Evolutionary conservation across 768 basidiomycete genomes (phyloP), one percentile per base, ranked within the genome.

Genomic region (Leccinellum rugosiceps): DNA sequence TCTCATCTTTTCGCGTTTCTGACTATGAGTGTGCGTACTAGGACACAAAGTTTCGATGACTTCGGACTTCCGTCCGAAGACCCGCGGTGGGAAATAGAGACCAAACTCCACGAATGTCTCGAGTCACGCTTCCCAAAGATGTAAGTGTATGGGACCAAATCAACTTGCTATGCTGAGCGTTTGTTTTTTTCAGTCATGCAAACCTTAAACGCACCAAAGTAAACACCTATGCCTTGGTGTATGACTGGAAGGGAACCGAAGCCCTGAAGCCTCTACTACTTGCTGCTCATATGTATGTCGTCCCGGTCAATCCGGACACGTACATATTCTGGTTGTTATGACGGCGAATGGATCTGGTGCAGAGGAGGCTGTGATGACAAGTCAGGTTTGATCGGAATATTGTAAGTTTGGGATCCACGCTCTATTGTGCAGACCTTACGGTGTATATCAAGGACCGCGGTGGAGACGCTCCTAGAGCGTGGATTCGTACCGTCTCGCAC

Each of bases 221-320:
- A 56, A 85, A 85, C 62, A 85, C 80, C 0, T 85, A 81, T 49
- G 85, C 81, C 0, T 73, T 87, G n/a, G 71, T 87, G 2, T 85
- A 82, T 64, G 77, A 78, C 21, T 87, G 84, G 84, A 71, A 78
- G 48, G 86, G 85, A 14, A 75, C 76, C 19, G 74, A 82, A 49
- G 53, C 72, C 11, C 68, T 82, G 48, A 85, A 86, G 65, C 87
- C 85, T 0, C 58, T 86, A 2, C 72, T 87, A 11, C 70, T 83
- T 25, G 68, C 77, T 14, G 81, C 78, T 14, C 82, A 84, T 62
- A 58, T 60, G 56, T 83, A 83, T 43, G 80, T 82, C 14, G 82
- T 83, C 4, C 82, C 81, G 1, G 78, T 83, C 23, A 72, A 79
- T 47, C 75, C 74, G 2, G 70, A 72, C 4, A 82, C 80, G 0